phyloP scores from a whole-genome alignment of 495 filamentous ascomycete species.

The Filosporella fistucella region DNA sequence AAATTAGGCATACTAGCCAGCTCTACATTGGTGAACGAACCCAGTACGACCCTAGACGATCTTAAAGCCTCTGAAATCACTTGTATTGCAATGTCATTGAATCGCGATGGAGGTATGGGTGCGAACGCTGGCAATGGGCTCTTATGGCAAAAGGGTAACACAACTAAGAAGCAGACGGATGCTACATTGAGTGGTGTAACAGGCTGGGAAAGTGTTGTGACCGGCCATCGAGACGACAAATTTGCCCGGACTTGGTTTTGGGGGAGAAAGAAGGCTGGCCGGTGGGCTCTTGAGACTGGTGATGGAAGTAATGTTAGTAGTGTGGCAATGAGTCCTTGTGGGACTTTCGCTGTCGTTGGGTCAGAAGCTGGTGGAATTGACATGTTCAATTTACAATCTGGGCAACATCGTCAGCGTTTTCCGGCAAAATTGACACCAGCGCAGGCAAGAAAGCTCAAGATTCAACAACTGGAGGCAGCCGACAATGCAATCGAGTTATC shows the following conservation, averaged over 20 bases:
- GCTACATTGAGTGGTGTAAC: slow-evolving; percentile 63
- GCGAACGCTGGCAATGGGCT: slow-evolving; percentile 60
- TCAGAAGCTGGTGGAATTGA: slow-evolving; percentile 77
- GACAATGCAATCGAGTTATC: slow-evolving; percentile 28
- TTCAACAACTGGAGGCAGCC: slow-evolving; percentile 49
- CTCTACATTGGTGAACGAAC: slow-evolving; percentile 38
- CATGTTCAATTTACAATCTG: slow-evolving; percentile 96
- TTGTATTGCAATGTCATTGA: slow-evolving; percentile 82
- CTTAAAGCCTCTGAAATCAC: slow-evolving; percentile 88
- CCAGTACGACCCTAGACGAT: slow-evolving; percentile 58
- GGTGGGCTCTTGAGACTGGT: slow-evolving; percentile 86
- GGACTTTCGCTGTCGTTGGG: slow-evolving; percentile 90
- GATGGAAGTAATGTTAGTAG: slow-evolving; percentile 83
- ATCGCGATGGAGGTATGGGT: slow-evolving; percentile 89
- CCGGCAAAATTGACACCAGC: slow-evolving; percentile 63
- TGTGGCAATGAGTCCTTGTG: slow-evolving; percentile 84
- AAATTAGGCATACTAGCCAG: slow-evolving; percentile 65
- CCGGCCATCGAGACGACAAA: slow-evolving; percentile 82
- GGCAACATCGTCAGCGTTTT: slow-evolving; percentile 77
- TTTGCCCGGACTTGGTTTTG: slow-evolving; percentile 95
- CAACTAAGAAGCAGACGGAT: slow-evolving; percentile 49
- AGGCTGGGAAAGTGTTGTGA: slow-evolving; percentile 95
- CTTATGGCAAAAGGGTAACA: slow-evolving; percentile 72
- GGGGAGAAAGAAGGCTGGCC: slow-evolving; percentile 85
- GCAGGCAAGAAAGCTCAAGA: slow-evolving; percentile 57